A percentile compares a stretch with the other conserved stretches of the same genome.
These are phyloP conservation scores for Naematelia aurantialba DNA, from an alignment of 768 basidiomycete genomes.

Conservation along the genomic window DNA sequence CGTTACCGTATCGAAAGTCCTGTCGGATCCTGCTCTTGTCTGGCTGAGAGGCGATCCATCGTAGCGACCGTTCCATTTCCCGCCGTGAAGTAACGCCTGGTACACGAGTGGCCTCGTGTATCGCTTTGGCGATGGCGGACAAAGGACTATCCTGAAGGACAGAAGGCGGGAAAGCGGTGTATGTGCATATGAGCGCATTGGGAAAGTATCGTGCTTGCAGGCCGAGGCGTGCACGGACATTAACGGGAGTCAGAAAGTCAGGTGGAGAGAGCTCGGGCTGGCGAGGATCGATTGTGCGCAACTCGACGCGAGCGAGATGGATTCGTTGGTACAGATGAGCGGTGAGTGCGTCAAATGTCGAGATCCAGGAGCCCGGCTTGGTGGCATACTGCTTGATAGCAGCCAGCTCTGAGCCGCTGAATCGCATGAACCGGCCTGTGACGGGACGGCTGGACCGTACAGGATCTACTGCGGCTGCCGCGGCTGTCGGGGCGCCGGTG, in stretches of 20 bases:
- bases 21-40: constrained; percentile 12
- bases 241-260: constrained; percentile 26
- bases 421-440: constrained; percentile 17
- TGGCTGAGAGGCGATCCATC: constrained; percentile 22
- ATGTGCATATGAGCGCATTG: constrained; percentile 14
- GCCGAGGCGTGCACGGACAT: constrained; percentile 17
- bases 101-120: constrained; percentile 11
- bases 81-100: background rate
- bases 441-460: background rate
- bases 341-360: constrained; percentile 24
- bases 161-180: constrained; percentile 7
- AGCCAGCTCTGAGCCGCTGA: constrained; percentile 4
- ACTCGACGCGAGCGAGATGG: constrained; percentile 18
- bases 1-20: constrained; percentile 10
- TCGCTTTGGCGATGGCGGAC: constrained; percentile 11
- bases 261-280: constrained; percentile 5
- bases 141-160: constrained; percentile 14
- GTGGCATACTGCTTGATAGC: constrained; percentile 8
- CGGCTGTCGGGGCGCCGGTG: background rate
- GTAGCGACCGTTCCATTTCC: constrained; percentile 13
- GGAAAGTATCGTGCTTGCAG: constrained; percentile 24
- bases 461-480: background rate
- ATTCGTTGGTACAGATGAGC: constrained; percentile 19
- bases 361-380: constrained; percentile 11
- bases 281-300: constrained; percentile 1